phyloP scores from a whole-genome alignment of 2,329 filamentous ascomycete species.

The Microdochium trichocladiopsis region DNA sequence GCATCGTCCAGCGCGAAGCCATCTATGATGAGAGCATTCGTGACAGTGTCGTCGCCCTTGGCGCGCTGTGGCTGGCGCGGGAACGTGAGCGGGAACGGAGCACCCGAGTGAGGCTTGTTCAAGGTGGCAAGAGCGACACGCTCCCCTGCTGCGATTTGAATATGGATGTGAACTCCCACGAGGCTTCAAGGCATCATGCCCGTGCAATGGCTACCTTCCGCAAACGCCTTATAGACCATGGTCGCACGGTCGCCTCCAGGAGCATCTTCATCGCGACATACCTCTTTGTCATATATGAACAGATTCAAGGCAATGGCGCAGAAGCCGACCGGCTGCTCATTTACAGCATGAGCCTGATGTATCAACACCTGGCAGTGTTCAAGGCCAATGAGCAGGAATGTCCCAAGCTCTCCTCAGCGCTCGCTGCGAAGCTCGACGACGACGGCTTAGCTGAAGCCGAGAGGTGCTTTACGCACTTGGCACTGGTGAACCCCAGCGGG shows the following conservation, averaged over 20 bases:
- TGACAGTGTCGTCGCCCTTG: not conserved
- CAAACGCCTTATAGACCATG: not conserved
- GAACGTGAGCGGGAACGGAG: not conserved
- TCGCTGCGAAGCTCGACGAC: not conserved
- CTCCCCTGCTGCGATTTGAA: not conserved
- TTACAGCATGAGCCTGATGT: not conserved
- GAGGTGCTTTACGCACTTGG: not conserved
- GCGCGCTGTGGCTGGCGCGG: not conserved
- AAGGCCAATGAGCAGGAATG: not conserved
- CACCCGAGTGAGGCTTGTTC: not conserved
- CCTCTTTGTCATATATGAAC: not conserved
- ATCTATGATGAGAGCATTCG: not conserved
- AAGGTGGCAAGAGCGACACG: not conserved
- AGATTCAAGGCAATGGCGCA: not conserved
- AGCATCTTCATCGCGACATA: not conserved
- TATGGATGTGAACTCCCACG: not conserved
- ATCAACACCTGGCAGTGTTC: not conserved
- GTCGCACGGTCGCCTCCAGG: not conserved
- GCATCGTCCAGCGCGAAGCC: not conserved
- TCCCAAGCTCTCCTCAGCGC: not conserved
- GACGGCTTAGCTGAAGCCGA: not conserved
- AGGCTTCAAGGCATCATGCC: not conserved
- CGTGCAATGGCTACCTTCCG: not conserved
- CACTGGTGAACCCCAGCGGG: not conserved
- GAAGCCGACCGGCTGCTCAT: not conserved